Conservation (phyloP, 192 early-diverging fungal species). For the Entomortierella beljakovae region DNA sequence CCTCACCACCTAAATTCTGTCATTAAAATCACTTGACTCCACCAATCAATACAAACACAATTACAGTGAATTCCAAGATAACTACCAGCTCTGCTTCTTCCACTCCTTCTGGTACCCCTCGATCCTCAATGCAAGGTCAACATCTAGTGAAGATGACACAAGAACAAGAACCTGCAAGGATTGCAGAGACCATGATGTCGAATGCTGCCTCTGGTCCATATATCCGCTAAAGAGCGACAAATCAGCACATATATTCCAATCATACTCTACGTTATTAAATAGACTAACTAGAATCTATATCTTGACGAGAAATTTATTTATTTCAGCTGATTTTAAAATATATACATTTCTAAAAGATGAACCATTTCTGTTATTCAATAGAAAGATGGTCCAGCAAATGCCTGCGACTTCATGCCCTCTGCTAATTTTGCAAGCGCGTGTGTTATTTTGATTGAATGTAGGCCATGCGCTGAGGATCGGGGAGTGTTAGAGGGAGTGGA, state of each 20-base stretch:
- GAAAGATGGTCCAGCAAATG: conserved; percentile 22
- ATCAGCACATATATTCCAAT: no score
- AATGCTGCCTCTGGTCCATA: conserved; percentile 25
- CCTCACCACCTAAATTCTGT: no score
- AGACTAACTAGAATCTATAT: no score
- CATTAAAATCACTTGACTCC: neutral
- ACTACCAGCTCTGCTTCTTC: conserved; percentile 20
- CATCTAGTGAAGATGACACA: conserved; percentile 28
- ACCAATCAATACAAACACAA: neutral
- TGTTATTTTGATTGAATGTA: conserved; percentile 21
- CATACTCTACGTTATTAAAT: no score
- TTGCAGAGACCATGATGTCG: conserved; percentile 14
- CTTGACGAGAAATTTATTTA: no score
- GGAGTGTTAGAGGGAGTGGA: conserved; percentile 31
- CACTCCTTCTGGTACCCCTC: conserved; percentile 31
- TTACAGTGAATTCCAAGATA: conserved; percentile 14
- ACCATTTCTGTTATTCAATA: no score
- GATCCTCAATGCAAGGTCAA: conserved; percentile 28
- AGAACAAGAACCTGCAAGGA: conserved; percentile 15
- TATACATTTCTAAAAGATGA: no score
- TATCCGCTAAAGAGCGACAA: conserved; percentile 41
- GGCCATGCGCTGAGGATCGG: conserved; percentile 28
- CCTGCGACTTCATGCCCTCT: conserved; percentile 15
- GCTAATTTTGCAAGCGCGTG: conserved; percentile 15
- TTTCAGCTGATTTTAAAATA: no score